Base-by-base conservation (phyloP, 495 filamentous ascomycete genomes). In the Aspergillus incahuasiensis region DNA sequence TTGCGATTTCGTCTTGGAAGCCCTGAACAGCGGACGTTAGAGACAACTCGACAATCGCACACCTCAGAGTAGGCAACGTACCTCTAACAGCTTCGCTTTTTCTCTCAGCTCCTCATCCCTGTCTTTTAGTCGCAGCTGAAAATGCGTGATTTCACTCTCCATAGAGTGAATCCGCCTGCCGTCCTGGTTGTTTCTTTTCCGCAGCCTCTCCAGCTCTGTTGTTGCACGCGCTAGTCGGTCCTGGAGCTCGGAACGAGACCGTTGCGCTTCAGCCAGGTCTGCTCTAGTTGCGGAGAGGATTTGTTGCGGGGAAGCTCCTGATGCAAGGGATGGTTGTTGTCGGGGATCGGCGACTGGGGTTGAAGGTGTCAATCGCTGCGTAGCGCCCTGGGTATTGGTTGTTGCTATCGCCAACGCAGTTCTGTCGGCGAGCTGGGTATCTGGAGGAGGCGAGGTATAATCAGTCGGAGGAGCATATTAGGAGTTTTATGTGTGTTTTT, bases 1-100 rank as follows among this genome's bases (percentile, higher is more conserved):
- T 84, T 38, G 92, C 81, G 59, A 94, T 82, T 64, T 97, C 92
- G 69, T 96, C 92, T 69, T 97, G 92, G 55, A 95, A 85, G 62
- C 91, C 84, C 82, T 89, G 6, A 40, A 44, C 39, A 60, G 34
- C 21, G n/a, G n/a, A 20, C 5, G 45, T 49, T 16, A 49, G n/a
- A 41, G 11, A 19, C 22, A 12, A 5, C 12, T 48, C 34, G 18
- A 28, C 7, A 40, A 54, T 13, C 9, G 22, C 9, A 20, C 8
- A 35, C 43, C 18, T 28, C 11, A n/a, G n/a, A 41, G 24, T 20
- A 51, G n/a, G 45, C 20, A 49, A 22, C 74, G 16, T 76, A 88
- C 86, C 72, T 90, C 86, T 2, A 96, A 72, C 55, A 95, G 71
- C 66, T 89, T 89, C 8, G 80, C 84, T 73, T 97, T 97, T 20